Evolutionary conservation across 78 protist genomes (phyloP), one percentile per base, ranked within the genome.

Genomic region (Dictyostelium capitatum): DNA sequence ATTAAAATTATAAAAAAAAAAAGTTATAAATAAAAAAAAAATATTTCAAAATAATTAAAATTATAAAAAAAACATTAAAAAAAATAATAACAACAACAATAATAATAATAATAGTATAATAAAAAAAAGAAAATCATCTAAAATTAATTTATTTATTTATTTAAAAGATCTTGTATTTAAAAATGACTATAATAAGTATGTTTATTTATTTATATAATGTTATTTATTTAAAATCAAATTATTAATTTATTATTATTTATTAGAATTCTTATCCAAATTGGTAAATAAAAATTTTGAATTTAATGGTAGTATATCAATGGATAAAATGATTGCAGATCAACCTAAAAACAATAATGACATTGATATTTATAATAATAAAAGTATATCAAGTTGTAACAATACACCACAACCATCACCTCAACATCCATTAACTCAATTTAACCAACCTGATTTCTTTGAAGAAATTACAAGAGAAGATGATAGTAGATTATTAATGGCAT

Each of bases 191-290:
- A 62, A n/a, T 62, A 62, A 62, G 70, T 62, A 62, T 10, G 43
- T 37, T 37, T 37, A 3, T 37, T 37, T 37, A 2, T 37, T 37
- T n/a, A n/a, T n/a, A n/a, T n/a, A n/a, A n/a, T n/a, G 2, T 59
- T 59, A 59, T 59, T 56, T 56, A n/a, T n/a, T 19, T 56, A 56
- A 20, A 56, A 56, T 19, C 6, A 56, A 56, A 20, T 56, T 20
- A 56, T 56, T 56, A 19, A 56, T 53, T 53, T 15, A 14, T 15
- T 14, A 12, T 53, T 14, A 53, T 14, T 53, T 53, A 57, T n/a
- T n/a, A 67, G 75, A 67, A 67, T 67, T 67, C 37, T 67, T 67
- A 37, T 32, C 75, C 28, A 67, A 67, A 67, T 67, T 67, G 75
- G 75, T 67, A 67, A 67, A 67, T 67, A 67, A 32, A 67, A 32